Evolutionary conservation across 2,329 filamentous ascomycete genomes (phyloP).

Genomic region (Fusarium duplospermum): DNA sequence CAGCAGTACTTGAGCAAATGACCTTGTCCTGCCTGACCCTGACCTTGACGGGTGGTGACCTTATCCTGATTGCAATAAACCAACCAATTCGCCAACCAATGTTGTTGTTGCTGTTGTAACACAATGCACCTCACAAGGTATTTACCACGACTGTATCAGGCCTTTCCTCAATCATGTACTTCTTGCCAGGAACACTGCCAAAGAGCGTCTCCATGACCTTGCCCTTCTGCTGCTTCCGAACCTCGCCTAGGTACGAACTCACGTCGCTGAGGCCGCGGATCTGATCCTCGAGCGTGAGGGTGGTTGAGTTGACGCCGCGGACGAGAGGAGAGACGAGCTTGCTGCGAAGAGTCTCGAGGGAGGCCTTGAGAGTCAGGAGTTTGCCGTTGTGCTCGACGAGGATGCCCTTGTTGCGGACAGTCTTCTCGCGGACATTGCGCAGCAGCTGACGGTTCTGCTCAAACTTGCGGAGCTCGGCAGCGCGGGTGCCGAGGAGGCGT

Average conservation of each 20-base stretch:
- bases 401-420: slow-evolving; percentile 87
- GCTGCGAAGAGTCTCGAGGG: slow-evolving; percentile 83
- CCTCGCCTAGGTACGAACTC: slow-evolving; percentile 79
- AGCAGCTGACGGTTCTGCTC: slow-evolving; percentile 89
- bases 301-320: slow-evolving; percentile 73
- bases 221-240: slow-evolving; percentile 83
- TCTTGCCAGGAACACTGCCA: slow-evolving; percentile 57
- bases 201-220: slow-evolving; percentile 86
- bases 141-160: slow-evolving; percentile 33
- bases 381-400: slow-evolving; percentile 89
- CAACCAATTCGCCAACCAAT: background rate
- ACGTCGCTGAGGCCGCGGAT: slow-evolving; percentile 85
- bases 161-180: slow-evolving; percentile 49
- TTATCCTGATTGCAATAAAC: background rate
- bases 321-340: slow-evolving; percentile 89
- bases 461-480: slow-evolving; percentile 84
- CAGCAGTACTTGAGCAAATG: background rate
- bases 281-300: slow-evolving; percentile 84
- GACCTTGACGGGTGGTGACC: background rate
- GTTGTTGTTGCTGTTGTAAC: background rate
- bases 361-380: slow-evolving; percentile 85
- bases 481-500: slow-evolving; percentile 81
- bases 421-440: slow-evolving; percentile 81
- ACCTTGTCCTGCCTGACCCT: background rate
- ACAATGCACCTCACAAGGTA: slow-evolving; percentile 17